Conservation (phyloP, 2,329 filamentous ascomycete genomes). For the Didymella pomorum region DNA sequence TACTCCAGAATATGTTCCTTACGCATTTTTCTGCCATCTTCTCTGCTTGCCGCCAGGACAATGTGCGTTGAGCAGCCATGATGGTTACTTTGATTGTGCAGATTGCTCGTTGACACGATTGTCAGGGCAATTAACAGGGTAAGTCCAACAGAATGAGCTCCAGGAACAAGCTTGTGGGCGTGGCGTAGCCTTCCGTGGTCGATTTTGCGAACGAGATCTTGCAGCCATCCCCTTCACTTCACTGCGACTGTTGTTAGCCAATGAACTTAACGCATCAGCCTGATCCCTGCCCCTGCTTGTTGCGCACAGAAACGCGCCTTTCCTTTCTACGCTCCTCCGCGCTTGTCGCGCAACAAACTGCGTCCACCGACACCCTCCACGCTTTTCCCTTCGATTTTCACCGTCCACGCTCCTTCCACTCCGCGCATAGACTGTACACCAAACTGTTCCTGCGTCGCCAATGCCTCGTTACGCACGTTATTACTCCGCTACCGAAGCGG, state of each 20-base stretch:
- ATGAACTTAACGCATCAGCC: not conserved
- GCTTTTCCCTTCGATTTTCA: not conserved
- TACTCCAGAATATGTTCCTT: not conserved
- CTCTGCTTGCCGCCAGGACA: not conserved
- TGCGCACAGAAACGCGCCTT: not conserved
- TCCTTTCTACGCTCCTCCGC: not conserved
- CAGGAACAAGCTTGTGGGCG: not conserved
- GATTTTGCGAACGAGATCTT: not conserved
- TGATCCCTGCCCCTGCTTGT: not conserved
- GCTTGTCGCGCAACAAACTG: not conserved
- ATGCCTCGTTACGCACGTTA: constrained; percentile 14
- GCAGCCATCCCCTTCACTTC: constrained; percentile 2
- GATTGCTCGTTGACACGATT: not conserved
- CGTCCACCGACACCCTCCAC: not conserved
- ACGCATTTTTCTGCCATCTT: not conserved
- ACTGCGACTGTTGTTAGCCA: not conserved
- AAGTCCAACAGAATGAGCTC: not conserved
- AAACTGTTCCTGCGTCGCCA: not conserved
- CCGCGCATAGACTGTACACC: not conserved
- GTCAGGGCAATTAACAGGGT: no score
- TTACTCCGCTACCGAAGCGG: constrained; percentile 11
- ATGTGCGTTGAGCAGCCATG: not conserved
- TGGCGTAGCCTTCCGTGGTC: not conserved
- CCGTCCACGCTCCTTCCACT: not conserved
- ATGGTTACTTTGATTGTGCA: not conserved